A percentile compares a stretch with the other conserved stretches of the same genome.
Conservation (phyloP, 2,329 filamentous ascomycete species). For the Acrodontium crateriforme region DNA sequence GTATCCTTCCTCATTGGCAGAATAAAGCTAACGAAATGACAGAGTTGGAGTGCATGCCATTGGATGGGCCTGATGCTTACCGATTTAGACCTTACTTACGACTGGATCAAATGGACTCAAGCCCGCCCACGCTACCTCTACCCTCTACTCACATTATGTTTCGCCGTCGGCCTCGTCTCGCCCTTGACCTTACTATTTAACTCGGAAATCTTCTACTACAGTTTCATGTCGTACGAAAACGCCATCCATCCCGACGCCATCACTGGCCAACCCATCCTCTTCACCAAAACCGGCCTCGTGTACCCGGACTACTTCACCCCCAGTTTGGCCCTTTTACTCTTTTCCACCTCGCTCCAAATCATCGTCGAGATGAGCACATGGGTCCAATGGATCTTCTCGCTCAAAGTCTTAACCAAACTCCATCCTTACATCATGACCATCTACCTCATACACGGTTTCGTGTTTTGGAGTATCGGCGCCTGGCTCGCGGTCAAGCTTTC, state of each 20-base stretch:
- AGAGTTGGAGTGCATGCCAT: constrained; percentile 33
- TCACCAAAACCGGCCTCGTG: constrained; percentile 30
- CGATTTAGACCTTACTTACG: constrained; percentile 34
- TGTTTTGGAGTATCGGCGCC: constrained; percentile 31
- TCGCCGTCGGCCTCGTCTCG: constrained; percentile 21
- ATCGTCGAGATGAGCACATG: constrained; percentile 23
- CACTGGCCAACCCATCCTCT: constrained; percentile 29
- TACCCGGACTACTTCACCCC: constrained; percentile 34
- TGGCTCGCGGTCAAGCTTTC: constrained; percentile 25
- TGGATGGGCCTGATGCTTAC: constrained; percentile 33
- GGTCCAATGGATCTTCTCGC: constrained; percentile 29
- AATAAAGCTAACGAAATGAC: constrained; percentile 2
- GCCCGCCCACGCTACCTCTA: constrained; percentile 24
- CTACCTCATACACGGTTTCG: constrained; percentile 33
- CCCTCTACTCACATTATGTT: constrained; percentile 22
- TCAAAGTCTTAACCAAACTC: constrained; percentile 26
- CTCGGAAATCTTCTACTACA: constrained; percentile 22
- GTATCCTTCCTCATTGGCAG: neutral
- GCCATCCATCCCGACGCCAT: constrained; percentile 29
- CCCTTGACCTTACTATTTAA: constrained; percentile 27
- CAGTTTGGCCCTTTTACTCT: constrained; percentile 30
- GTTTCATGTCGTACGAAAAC: constrained; percentile 28
- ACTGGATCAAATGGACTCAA: constrained; percentile 27
- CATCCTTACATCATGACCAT: constrained; percentile 39
- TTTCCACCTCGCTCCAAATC: constrained; percentile 22